These are phyloP conservation scores for Tephrocybe sp. DNA, from an alignment of 768 basidiomycete species.

Conservation along the genomic window DNA sequence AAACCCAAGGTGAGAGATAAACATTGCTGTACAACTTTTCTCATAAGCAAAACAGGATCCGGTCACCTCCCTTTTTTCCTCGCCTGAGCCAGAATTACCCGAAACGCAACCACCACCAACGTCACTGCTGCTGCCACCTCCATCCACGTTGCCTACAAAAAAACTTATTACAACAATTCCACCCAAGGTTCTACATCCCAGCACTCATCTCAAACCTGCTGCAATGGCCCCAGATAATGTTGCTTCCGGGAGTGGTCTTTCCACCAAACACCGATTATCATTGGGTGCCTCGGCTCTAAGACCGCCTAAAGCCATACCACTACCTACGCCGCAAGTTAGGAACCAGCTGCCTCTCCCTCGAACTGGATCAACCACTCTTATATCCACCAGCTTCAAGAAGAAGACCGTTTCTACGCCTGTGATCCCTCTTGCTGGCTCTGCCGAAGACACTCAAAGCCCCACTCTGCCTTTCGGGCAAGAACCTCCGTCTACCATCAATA, in stretches of 20 bases:
- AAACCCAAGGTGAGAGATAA: too few relatives aligned
- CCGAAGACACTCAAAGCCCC: conserved; percentile 4
- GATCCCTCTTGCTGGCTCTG: not conserved
- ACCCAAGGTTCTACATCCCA: conserved; percentile 19
- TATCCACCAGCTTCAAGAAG: conserved; percentile 47
- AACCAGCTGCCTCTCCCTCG: conserved; percentile 1
- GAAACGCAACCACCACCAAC: not conserved
- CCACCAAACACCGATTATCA: conserved; percentile 52
- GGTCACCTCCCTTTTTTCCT: conserved; percentile 4
- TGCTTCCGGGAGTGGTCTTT: conserved; percentile 36
- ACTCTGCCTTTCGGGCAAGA: not conserved
- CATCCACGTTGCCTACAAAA: conserved; percentile 1
- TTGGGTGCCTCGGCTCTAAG: conserved; percentile 37
- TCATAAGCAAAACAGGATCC: not conserved
- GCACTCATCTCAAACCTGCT: conserved; percentile 20
- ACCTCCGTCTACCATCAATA: too few relatives aligned
- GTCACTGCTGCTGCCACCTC: not conserved
- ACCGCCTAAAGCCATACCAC: conserved; percentile 32
- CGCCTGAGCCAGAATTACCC: conserved; percentile 1
- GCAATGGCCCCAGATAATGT: conserved; percentile 10
- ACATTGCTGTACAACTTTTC: too few relatives aligned
- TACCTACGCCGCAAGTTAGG: conserved; percentile 13
- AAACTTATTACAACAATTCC: conserved; percentile 8
- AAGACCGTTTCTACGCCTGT: conserved; percentile 17
- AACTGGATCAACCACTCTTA: conserved; percentile 14